Percentiles rank a stretch among this genome's conserved stretches.
phyloP scores from a whole-genome alignment of 2,329 filamentous ascomycete species.

The Aspergillus glaucus region DNA sequence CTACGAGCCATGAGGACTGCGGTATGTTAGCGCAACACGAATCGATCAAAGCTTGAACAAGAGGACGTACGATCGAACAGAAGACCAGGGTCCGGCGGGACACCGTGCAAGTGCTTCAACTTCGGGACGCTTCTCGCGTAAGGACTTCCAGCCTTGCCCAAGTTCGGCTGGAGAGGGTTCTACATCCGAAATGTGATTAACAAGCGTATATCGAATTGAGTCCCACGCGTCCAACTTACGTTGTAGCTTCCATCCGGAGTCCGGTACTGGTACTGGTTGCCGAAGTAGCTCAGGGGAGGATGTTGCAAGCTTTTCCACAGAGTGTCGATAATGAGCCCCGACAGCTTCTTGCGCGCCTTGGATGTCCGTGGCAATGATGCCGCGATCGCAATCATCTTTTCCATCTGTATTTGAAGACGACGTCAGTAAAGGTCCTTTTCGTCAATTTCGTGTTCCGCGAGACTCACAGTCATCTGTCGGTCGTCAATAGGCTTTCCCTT shows the following conservation, averaged over 20 bases:
- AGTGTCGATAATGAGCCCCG: conserved; percentile 3
- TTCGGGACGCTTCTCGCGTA: conserved; percentile 7
- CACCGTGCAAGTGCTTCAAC: conserved; percentile 3
- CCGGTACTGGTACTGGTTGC: conserved; percentile 6
- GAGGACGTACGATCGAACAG: conserved; percentile 5
- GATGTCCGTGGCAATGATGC: conserved; percentile 3
- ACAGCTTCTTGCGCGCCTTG: conserved; percentile 2
- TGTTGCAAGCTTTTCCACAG: conserved; percentile 7
- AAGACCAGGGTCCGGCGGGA: conserved; percentile 5
- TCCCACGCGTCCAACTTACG: neutral
- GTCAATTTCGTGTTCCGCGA: neutral
- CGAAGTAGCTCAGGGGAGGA: conserved; percentile 5
- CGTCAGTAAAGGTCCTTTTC: neutral
- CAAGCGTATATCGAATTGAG: neutral
- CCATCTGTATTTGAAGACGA: conserved; percentile 2
- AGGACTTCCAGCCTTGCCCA: conserved; percentile 5
- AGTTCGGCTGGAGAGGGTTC: conserved; percentile 3
- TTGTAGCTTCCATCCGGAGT: conserved; percentile 6
- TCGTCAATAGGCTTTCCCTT: conserved; percentile 8
- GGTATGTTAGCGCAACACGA: neutral
- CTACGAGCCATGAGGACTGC: conserved; percentile 7
- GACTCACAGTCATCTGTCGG: conserved; percentile 4
- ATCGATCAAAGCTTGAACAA: neutral
- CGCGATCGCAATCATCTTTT: conserved; percentile 5
- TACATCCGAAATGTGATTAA: neutral